These are phyloP conservation scores for Lactarius akahatsu DNA, from an alignment of 768 basidiomycete species.

Conservation along the genomic window DNA sequence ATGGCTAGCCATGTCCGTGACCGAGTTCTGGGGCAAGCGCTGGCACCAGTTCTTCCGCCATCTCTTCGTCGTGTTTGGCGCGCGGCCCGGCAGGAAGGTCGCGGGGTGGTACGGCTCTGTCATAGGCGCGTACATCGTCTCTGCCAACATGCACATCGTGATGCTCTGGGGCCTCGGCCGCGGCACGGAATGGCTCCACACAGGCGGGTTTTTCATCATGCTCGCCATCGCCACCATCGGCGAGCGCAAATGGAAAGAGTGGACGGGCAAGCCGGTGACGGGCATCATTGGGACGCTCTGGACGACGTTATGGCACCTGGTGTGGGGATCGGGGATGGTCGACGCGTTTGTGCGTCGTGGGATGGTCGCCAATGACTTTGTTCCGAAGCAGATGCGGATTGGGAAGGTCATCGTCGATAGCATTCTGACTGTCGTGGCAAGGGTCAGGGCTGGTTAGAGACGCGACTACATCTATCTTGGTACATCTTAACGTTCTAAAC, in stretches of 20 bases:
- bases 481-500: neutral
- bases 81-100: conserved; percentile 37
- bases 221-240: conserved; percentile 53
- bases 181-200: conserved; percentile 47
- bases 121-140: conserved; percentile 59
- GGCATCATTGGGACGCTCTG: conserved; percentile 56
- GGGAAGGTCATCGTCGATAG: conserved; percentile 21
- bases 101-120: conserved; percentile 52
- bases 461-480: neutral
- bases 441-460: conserved; percentile 6
- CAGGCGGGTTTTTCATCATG: conserved; percentile 58
- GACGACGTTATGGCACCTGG: conserved; percentile 48
- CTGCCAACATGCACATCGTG: conserved; percentile 57
- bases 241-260: conserved; percentile 48
- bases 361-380: conserved; percentile 21
- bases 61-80: conserved; percentile 37
- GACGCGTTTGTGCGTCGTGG: conserved; percentile 28
- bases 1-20: conserved; percentile 40
- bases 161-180: conserved; percentile 61
- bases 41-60: conserved; percentile 45
- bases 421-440: conserved; percentile 1
- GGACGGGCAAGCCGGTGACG: conserved; percentile 46
- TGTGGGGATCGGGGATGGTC: conserved; percentile 38
- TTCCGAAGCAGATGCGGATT: conserved; percentile 14
- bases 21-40: conserved; percentile 42